phyloP scores from a whole-genome alignment of 2,329 filamentous ascomycete genomes.

The Canariomyces notabilis region DNA sequence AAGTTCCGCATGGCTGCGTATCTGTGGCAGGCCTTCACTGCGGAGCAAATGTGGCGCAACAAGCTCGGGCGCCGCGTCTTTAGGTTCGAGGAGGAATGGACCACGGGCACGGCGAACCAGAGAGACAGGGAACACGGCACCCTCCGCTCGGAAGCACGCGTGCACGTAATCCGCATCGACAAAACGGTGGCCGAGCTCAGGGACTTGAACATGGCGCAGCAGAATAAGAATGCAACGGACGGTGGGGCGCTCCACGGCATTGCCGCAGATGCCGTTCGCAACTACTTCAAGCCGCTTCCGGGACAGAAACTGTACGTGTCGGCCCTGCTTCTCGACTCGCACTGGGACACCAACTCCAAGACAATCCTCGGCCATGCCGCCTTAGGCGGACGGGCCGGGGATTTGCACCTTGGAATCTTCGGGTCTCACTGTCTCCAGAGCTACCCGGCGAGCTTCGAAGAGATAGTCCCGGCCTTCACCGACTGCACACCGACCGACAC shows the following conservation, averaged over 20 bases:
- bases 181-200: conserved; percentile 82
- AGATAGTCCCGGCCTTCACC: conserved; percentile 80
- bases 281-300: conserved; percentile 67
- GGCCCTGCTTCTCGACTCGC: conserved; percentile 77
- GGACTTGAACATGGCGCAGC: conserved; percentile 72
- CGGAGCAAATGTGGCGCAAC: conserved; percentile 91
- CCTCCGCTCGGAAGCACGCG: conserved; percentile 85
- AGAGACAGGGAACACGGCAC: conserved; percentile 65
- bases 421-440: conserved; percentile 89
- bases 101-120: conserved; percentile 70
- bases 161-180: conserved; percentile 78
- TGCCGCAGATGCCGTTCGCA: conserved; percentile 69
- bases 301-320: conserved; percentile 88
- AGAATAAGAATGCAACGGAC: conserved; percentile 63
- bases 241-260: conserved; percentile 72
- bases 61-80: conserved; percentile 81
- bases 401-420: conserved; percentile 79
- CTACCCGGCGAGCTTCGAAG: conserved; percentile 83
- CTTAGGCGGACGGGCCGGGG: conserved; percentile 67
- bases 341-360: conserved; percentile 72
- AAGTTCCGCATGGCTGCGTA: conserved; percentile 97
- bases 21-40: conserved; percentile 94
- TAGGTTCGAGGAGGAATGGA: conserved; percentile 94
- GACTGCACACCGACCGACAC: conserved; percentile 89
- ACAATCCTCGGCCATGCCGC: conserved; percentile 77